phyloP scores from a whole-genome alignment of 148 eudicot species.

The Vaccinium macrocarpon region DNA sequence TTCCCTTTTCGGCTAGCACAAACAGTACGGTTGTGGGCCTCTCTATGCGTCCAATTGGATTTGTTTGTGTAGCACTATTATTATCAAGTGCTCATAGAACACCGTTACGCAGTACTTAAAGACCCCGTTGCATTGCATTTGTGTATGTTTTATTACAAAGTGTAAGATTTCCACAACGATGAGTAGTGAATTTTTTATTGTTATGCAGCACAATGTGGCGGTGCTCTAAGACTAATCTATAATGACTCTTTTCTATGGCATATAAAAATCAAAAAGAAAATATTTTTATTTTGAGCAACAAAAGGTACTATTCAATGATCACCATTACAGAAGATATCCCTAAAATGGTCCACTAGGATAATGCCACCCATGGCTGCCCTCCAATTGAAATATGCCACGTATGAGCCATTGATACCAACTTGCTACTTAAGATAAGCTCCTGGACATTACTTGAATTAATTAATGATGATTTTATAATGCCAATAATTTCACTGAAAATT shows the following conservation, averaged over 20 bases:
- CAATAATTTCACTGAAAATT: neutral
- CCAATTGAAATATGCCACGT: conserved; percentile 7
- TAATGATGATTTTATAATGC: conserved; percentile 1
- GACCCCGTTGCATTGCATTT: too few species aligned
- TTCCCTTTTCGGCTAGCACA: neutral
- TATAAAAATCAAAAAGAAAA: neutral
- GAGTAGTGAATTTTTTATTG: neutral
- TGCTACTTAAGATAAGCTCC: conserved; percentile 1
- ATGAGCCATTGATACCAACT: neutral
- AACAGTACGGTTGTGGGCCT: neutral
- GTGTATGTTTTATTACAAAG: neutral
- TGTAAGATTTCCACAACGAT: neutral
- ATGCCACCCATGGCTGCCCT: neutral
- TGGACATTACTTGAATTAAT: neutral
- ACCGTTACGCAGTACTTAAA: too few species aligned
- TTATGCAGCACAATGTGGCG: neutral
- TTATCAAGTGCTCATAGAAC: too few species aligned
- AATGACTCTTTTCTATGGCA: neutral
- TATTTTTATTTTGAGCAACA: neutral
- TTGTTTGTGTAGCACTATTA: too few species aligned
- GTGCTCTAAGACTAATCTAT: neutral
- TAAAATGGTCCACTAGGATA: neutral
- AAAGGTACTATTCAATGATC: neutral
- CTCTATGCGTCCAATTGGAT: too few species aligned
- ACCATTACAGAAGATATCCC: neutral